Evolutionary conservation across 306 rosid species (phyloP).

Genomic region (Trichosanthes cucumerina): DNA sequence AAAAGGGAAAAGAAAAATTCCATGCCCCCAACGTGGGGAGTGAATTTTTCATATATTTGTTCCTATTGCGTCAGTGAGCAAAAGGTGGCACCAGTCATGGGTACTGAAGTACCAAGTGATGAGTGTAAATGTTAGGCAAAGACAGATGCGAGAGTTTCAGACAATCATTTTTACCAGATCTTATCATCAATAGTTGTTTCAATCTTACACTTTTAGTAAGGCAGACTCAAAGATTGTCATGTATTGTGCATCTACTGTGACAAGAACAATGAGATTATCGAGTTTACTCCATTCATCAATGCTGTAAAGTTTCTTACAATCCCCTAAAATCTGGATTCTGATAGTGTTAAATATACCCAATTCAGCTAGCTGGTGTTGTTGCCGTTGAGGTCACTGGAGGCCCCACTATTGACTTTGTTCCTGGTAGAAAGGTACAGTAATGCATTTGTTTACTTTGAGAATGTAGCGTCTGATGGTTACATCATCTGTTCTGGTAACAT

Average conservation of each 20-base stretch:
- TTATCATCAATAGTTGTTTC: neutral
- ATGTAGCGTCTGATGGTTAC: slow-evolving; percentile 9
- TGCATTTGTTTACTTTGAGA: slow-evolving; percentile 13
- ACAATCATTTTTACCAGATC: neutral
- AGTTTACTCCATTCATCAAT: neutral
- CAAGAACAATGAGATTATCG: neutral
- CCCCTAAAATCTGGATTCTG: neutral
- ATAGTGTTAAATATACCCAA: slow-evolving; percentile 14
- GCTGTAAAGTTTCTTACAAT: neutral
- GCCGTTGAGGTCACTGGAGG: slow-evolving; percentile 99
- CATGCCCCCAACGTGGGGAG: neutral
- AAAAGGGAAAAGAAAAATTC: neutral
- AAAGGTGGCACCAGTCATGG: neutral
- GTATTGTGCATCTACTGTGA: neutral
- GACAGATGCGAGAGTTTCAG: neutral
- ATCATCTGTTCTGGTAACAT: slow-evolving; percentile 2
- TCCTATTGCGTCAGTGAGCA: neutral
- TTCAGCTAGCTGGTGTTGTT: slow-evolving; percentile 94
- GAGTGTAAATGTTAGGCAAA: neutral
- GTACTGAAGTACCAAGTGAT: neutral
- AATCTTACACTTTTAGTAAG: neutral
- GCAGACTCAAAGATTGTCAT: neutral
- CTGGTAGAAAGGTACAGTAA: slow-evolving; percentile 63
- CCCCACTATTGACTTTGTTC: slow-evolving; percentile 71
- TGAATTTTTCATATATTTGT: neutral